Base-by-base conservation (phyloP, 352 stramenopile species). In the Pythium phragmiticola region DNA sequence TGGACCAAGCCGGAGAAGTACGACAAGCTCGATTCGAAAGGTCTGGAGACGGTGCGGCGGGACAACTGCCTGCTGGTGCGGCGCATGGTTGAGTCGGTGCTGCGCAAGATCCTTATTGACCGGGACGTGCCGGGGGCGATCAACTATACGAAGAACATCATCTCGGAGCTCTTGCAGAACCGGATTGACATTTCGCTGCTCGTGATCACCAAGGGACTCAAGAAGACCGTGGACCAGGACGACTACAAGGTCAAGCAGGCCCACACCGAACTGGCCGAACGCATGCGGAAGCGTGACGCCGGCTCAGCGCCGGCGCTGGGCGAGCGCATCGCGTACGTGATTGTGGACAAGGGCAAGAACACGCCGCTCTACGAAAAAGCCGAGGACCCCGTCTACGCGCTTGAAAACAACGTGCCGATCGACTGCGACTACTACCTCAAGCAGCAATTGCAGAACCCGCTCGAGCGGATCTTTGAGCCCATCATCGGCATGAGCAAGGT, bases 181-280 rank as follows among this genome's bases (percentile, higher is more conserved):
- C 99, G 98, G 60, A 96, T 99, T 71, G 98, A 99, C 76, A 99
- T 99, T 56, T 99, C 94, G n/a, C 80, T 98, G 42, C 77, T 99
- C 34, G 97, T 99, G 34, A 99, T 99, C 74, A 99, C 98, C 2
- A 99, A 99, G 72, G 97, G 95, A 42, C 77, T 99, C 17, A 98
- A 98, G 65, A 99, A 99, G 76, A 97, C 90, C n/a, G 95, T 97
- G 13, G 95, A 99, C 72, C 96, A 97, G 62, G 91, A 98, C 17
- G 97, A 98, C 69, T 99, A 99, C 84, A 98, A 98, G 65, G 83
- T 95, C n/a, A 99, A 99, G 69, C 94, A 99, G 63, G 97, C 97
- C 37, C 97, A 99, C 77, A 98, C 98, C 23, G 97, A 99, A 78
- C 78, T 99, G 55, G 97, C 97, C 14, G 95, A 98, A 67, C 88